Evolutionary conservation across 1,284 basidiomycete species (phyloP).

Genomic region (Trichosporon faecale): DNA sequence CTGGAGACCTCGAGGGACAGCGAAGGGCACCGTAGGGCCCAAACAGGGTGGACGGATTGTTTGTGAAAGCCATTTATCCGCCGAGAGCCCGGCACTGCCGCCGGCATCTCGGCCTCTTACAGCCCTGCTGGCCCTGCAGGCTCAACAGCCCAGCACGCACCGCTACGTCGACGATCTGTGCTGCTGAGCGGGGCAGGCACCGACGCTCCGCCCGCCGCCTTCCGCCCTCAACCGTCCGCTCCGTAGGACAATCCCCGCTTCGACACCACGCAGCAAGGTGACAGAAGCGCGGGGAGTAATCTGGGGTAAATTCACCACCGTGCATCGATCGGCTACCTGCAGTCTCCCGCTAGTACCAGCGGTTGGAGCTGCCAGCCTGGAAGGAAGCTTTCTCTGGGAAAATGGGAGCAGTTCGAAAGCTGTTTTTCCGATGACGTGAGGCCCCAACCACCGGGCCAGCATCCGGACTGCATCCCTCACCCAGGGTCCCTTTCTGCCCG

Average conservation of each 20-base stretch:
- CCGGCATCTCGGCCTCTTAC: constrained; percentile 4
- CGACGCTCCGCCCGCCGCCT: background rate
- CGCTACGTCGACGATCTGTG: background rate
- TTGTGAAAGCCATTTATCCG: background rate
- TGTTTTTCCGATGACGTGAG: constrained; percentile 9
- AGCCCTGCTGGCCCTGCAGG: background rate
- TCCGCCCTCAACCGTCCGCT: background rate
- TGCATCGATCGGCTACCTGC: background rate
- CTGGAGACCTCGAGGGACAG: background rate
- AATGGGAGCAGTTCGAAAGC: background rate
- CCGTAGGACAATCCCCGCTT: background rate
- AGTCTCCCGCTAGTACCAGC: background rate
- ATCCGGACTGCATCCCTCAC: background rate
- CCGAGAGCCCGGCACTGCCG: background rate
- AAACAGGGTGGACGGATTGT: background rate
- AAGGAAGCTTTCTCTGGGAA: background rate
- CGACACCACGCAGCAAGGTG: background rate
- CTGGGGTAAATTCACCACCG: constrained; percentile 4
- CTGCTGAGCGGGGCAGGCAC: background rate
- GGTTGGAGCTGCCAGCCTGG: background rate
- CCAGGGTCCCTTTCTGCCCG: background rate
- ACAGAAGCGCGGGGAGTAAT: background rate
- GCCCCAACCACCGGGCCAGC: background rate
- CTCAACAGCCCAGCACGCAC: background rate
- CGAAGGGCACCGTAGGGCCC: background rate